Base-by-base conservation (phyloP, 345 rosid species). In the Sisymbrium irio region DNA sequence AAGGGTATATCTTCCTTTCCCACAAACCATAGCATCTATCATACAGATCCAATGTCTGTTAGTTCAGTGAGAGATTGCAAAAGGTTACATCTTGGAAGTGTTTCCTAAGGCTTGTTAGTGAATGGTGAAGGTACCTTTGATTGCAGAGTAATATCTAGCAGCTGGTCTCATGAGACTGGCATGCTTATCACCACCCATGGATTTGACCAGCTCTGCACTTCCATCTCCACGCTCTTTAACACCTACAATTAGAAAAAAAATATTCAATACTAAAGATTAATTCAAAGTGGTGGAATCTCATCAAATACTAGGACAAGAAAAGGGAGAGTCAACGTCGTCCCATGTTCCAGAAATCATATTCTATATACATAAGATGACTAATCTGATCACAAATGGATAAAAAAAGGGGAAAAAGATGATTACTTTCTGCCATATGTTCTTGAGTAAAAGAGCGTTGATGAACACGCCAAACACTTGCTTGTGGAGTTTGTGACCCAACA, bases 1-100 rank as follows among this genome's bases (percentile, higher is more conserved):
- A 66, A 89, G 88, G 5, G 88, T 77, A 73, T 95, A 95, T 70
- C 89, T 91, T 60, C 95, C 95, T 74, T 84, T 88, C 69, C 85
- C 83, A 58, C 64, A 66, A 39, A 57, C 89, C 65, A 77, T 72
- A 51, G 77, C 80, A 82, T 86, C 87, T 66, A 78, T 65, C 79
- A 77, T 28, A 72, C 79, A 68, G n/a, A 56, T 4, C 17, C 33
- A 74, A 28, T 54, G 25, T 67, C 55, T 67, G 40, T 82, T 53
- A 75, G 80, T 35, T 47, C 7, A 36, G 40, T 9, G 3, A 36
- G 40, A 36, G 12, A 36, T 36, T 1, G 11, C 67, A 20, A 35
- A 25, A 39, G 53, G 25, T 12, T 45, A 47, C 9, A 54, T 32
- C 36, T 72, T 42, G 13, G 40, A 40, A 40, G 44, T 22, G 39